Conservation (phyloP, 2,329 filamentous ascomycete species). For the Aspergillus pseudotamarii region DNA sequence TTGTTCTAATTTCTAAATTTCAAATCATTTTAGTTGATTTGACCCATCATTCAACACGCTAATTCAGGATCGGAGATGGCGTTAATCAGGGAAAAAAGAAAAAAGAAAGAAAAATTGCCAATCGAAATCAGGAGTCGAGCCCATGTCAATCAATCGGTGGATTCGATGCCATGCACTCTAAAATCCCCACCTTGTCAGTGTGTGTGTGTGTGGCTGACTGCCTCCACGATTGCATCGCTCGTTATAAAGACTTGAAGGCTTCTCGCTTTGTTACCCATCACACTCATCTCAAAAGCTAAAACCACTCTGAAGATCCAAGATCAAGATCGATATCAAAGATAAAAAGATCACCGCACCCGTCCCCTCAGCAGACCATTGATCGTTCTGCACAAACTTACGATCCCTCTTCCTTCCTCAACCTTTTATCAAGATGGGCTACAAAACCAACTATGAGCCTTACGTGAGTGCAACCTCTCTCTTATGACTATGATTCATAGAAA, state of each 20-base stretch:
- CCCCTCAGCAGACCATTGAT: not conserved
- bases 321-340: slow-evolving; percentile 2
- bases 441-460: slow-evolving; percentile 44
- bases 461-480: slow-evolving; percentile 28
- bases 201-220: slow-evolving; percentile 7
- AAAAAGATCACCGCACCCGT: slow-evolving; percentile 1
- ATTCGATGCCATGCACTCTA: slow-evolving; percentile 19
- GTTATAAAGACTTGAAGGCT: slow-evolving; percentile 23
- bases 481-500: not conserved
- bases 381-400: slow-evolving; percentile 4
- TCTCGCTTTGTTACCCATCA: slow-evolving; percentile 14
- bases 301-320: not conserved
- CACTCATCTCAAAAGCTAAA: slow-evolving; percentile 4
- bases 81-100: slow-evolving; percentile 5
- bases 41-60: slow-evolving; percentile 1
- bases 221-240: slow-evolving; percentile 14
- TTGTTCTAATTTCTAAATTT: slow-evolving; percentile 10
- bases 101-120: slow-evolving; percentile 3
- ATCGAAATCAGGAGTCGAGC: slow-evolving; percentile 2
- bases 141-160: slow-evolving; percentile 9
- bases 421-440: slow-evolving; percentile 37
- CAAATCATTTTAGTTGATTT: slow-evolving; percentile 17
- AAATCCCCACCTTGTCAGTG: slow-evolving; percentile 13
- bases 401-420: not conserved
- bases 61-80: not conserved